Conservation (phyloP, 2,329 filamentous ascomycete genomes). For the Ambrosiella beaveri region DNA sequence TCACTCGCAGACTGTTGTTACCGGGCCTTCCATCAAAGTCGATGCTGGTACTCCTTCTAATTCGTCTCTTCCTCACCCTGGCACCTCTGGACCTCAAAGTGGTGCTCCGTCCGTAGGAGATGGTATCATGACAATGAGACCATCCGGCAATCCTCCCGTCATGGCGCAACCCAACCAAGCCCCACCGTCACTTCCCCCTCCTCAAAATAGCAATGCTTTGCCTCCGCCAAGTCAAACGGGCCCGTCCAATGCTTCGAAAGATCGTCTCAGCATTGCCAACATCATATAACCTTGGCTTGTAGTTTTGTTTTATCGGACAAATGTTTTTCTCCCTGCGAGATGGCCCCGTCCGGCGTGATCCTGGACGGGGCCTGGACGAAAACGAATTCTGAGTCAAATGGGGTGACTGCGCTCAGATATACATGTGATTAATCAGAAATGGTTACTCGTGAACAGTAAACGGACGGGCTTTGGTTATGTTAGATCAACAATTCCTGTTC, state of each 20-base stretch:
- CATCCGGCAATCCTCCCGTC: not conserved
- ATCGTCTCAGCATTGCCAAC: slow-evolving; percentile 27
- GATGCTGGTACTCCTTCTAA: not conserved
- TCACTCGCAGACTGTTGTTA: not conserved
- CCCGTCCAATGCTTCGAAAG: slow-evolving; percentile 16
- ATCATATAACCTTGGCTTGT: slow-evolving; percentile 22
- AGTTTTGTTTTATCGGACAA: not conserved
- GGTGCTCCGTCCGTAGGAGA: not conserved
- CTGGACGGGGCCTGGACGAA: too few species aligned
- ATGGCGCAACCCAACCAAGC: not conserved
- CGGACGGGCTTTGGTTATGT: too few species aligned
- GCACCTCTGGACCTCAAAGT: not conserved
- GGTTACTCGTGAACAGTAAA: too few species aligned
- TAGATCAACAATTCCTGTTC: too few species aligned
- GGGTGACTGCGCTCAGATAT: too few species aligned
- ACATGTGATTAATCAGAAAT: too few species aligned
- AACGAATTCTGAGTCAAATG: too few species aligned
- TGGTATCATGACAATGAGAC: not conserved
- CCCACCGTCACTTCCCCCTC: not conserved
- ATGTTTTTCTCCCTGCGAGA: not conserved
- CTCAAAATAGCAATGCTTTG: not conserved
- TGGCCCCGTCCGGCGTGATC: not conserved
- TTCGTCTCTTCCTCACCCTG: not conserved
- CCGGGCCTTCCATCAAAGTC: not conserved
- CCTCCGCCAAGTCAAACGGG: not conserved